Evolutionary conservation across 352 stramenopile genomes (phyloP).

Genomic region (Phytophthora kernoviae): DNA sequence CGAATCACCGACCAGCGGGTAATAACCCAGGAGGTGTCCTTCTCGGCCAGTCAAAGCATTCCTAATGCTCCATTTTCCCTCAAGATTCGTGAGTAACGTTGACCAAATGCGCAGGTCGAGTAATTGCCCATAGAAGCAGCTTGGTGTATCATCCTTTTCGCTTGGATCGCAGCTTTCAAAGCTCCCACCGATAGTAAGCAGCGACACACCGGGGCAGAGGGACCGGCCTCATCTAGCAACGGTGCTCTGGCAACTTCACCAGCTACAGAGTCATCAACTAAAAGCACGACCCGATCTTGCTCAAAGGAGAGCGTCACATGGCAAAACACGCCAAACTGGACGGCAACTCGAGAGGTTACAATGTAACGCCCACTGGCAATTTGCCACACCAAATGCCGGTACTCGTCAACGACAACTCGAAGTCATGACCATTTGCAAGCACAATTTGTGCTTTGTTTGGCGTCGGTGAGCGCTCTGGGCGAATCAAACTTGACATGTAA

Average conservation of each 20-base stretch:
- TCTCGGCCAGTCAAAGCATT: slow-evolving; percentile 42
- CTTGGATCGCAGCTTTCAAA: slow-evolving; percentile 39
- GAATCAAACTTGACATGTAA: slow-evolving; percentile 77
- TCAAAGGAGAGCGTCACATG: slow-evolving; percentile 67
- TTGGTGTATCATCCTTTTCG: slow-evolving; percentile 23
- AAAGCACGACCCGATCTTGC: slow-evolving; percentile 39
- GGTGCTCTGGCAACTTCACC: slow-evolving; percentile 35
- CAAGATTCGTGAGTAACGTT: slow-evolving; percentile 29
- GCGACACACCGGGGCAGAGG: slow-evolving; percentile 31
- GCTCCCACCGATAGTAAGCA: slow-evolving; percentile 57
- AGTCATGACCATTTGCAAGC: slow-evolving; percentile 65
- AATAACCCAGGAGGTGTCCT: slow-evolving; percentile 69
- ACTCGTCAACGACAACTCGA: slow-evolving; percentile 49
- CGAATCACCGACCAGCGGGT: slow-evolving; percentile 68
- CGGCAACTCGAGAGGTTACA: slow-evolving; percentile 38
- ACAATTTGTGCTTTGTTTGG: slow-evolving; percentile 47
- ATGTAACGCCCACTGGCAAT: slow-evolving; percentile 44
- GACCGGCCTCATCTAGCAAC: slow-evolving; percentile 25
- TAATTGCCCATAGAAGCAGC: slow-evolving; percentile 68
- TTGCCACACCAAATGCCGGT: slow-evolving; percentile 55
- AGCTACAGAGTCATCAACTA: slow-evolving; percentile 50
- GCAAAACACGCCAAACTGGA: slow-evolving; percentile 58
- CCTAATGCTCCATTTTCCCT: slow-evolving; percentile 36
- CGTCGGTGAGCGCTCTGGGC: slow-evolving; percentile 25
- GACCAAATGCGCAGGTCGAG: slow-evolving; percentile 79